phyloP scores from a whole-genome alignment of 148 eudicot genomes.

The Beta vulgaris region DNA sequence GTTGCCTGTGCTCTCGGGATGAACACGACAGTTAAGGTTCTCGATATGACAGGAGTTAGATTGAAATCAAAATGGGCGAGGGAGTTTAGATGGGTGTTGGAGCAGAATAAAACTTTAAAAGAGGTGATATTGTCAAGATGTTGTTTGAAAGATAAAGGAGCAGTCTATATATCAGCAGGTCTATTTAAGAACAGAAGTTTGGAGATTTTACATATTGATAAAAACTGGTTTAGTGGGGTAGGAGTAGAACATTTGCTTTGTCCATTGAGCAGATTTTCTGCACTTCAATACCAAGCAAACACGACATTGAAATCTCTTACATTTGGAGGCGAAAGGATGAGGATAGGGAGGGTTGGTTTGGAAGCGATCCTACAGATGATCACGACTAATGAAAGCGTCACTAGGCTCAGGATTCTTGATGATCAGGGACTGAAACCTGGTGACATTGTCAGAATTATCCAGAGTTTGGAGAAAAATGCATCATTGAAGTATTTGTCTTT shows the following conservation, averaged over 20 bases:
- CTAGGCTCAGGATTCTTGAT: slow-evolving; percentile 53
- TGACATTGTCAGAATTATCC: slow-evolving; percentile 57
- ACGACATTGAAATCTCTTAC: slow-evolving; percentile 53
- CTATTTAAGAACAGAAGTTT: slow-evolving; percentile 66
- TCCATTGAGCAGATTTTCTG: slow-evolving; percentile 78
- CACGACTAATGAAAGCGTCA: slow-evolving; percentile 66
- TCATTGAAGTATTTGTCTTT: slow-evolving; percentile 59
- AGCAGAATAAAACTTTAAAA: slow-evolving; percentile 66
- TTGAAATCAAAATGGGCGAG: slow-evolving; percentile 83
- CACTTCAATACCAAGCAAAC: slow-evolving; percentile 79
- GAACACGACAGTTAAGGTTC: slow-evolving; percentile 68
- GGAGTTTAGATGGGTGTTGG: slow-evolving; percentile 79
- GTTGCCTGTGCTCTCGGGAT: slow-evolving; percentile 69
- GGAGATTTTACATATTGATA: slow-evolving; percentile 53
- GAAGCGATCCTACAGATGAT: slow-evolving; percentile 67
- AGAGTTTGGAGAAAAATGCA: slow-evolving; percentile 61
- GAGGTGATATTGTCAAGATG: slow-evolving; percentile 73
- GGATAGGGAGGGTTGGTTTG: slow-evolving; percentile 66
- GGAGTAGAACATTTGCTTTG: slow-evolving; percentile 86
- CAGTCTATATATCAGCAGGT: slow-evolving; percentile 79
- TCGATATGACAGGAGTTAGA: slow-evolving; percentile 75
- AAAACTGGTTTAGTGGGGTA: slow-evolving; percentile 60
- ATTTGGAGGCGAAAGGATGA: slow-evolving; percentile 70
- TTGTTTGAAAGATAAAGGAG: slow-evolving; percentile 67
- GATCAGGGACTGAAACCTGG: slow-evolving; percentile 63